These are phyloP conservation scores for Austropuccinia psidii DNA, from an alignment of 1,284 basidiomycete genomes.

Conservation along the genomic window DNA sequence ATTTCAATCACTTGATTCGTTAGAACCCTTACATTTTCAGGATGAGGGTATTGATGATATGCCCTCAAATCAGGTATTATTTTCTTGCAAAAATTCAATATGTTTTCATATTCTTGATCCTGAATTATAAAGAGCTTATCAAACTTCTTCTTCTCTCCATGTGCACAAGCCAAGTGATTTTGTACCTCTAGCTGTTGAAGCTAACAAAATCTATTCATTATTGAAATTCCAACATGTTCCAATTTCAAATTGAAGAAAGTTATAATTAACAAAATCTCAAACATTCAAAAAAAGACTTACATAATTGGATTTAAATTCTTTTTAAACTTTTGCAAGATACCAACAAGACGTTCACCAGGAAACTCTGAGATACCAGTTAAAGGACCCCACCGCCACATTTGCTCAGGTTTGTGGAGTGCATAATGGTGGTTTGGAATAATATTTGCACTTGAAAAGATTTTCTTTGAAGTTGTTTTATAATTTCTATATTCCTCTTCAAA, in stretches of 20 bases:
- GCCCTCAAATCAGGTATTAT: neutral
- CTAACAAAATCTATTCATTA: constrained; percentile 7
- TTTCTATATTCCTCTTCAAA: constrained; percentile 12
- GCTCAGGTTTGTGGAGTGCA: constrained; percentile 33
- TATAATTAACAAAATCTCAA: no score
- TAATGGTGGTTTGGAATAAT: constrained; percentile 38
- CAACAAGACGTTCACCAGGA: constrained; percentile 32
- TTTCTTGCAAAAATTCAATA: neutral
- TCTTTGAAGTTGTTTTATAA: constrained; percentile 10
- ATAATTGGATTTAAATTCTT: constrained; percentile 21
- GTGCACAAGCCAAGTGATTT: neutral
- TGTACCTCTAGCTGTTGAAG: neutral
- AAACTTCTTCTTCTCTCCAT: neutral
- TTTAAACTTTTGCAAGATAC: constrained; percentile 37
- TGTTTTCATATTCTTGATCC: neutral
- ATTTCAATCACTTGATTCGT: neutral
- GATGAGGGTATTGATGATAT: neutral
- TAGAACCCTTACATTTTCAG: neutral
- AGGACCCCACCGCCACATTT: constrained; percentile 37
- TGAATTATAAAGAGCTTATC: neutral
- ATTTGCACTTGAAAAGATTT: constrained; percentile 9
- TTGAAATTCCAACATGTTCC: neutral
- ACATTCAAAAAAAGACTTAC: no score
- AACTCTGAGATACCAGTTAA: constrained; percentile 37
- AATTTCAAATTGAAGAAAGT: no score